Evolutionary conservation across 306 rosid genomes (phyloP).

Genomic region (Cercis canadensis): DNA sequence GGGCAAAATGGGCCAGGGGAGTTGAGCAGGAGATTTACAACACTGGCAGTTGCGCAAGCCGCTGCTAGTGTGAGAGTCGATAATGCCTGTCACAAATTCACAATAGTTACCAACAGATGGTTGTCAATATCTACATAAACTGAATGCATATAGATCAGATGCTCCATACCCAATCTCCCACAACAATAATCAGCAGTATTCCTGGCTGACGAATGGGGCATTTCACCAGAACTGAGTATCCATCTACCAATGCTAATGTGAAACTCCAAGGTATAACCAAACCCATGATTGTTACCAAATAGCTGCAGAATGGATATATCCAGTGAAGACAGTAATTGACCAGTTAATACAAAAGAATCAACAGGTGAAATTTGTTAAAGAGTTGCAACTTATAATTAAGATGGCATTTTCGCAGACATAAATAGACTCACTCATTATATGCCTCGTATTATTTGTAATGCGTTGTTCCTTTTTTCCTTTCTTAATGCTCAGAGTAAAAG

Average conservation of each 20-base stretch:
- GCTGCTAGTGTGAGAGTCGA: slow-evolving; percentile 80
- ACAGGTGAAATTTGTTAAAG: neutral
- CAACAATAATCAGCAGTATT: slow-evolving; percentile 62
- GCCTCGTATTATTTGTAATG: no score
- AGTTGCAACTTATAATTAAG: no score
- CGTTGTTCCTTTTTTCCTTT: no score
- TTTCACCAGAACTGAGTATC: slow-evolving; percentile 71
- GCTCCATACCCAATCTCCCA: slow-evolving; percentile 82
- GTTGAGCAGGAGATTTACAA: slow-evolving; percentile 66
- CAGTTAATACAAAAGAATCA: slow-evolving; percentile 22
- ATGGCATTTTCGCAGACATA: no score
- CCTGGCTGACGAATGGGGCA: slow-evolving; percentile 79
- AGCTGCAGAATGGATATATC: slow-evolving; percentile 49
- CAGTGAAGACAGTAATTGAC: slow-evolving; percentile 13
- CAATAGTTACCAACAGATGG: slow-evolving; percentile 20
- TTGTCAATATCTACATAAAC: neutral
- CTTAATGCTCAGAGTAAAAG: no score
- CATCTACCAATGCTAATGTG: slow-evolving; percentile 86
- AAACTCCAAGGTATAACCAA: slow-evolving; percentile 93
- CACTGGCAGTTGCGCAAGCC: slow-evolving; percentile 82
- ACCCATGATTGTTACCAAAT: slow-evolving; percentile 86
- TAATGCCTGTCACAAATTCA: slow-evolving; percentile 50
- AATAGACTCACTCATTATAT: no score
- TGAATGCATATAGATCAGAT: slow-evolving; percentile 20
- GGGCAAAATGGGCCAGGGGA: slow-evolving; percentile 55